phyloP scores from a whole-genome alignment of 2,329 filamentous ascomycete species.

The Trichoderma gracile region DNA sequence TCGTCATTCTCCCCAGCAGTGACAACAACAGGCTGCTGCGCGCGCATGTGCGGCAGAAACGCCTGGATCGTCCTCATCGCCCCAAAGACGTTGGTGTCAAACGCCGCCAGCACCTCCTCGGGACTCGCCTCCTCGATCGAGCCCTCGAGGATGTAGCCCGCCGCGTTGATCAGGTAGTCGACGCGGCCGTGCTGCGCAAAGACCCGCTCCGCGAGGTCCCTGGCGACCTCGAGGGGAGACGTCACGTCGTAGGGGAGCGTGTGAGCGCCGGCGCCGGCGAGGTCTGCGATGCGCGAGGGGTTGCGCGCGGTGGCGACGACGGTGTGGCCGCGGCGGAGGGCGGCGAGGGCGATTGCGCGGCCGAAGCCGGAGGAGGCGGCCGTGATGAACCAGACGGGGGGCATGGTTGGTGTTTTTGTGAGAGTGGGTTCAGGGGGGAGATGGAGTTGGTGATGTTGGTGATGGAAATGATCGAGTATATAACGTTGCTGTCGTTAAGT shows the following conservation, averaged over 20 bases:
- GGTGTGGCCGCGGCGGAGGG: conserved; percentile 49
- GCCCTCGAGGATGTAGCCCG: conserved; percentile 48
- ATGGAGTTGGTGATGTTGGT: background rate
- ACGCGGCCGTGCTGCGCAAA: conserved; percentile 42
- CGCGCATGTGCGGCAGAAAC: conserved; percentile 50
- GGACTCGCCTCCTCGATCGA: conserved; percentile 44
- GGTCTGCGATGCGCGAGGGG: conserved; percentile 42
- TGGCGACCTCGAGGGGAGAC: conserved; percentile 39
- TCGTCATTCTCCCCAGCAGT: no score
- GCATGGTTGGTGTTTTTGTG: conserved; percentile 19
- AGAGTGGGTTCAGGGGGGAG: no score
- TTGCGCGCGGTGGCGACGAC: conserved; percentile 54
- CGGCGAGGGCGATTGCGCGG: conserved; percentile 44
- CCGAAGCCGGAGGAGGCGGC: conserved; percentile 56
- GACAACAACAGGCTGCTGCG: conserved; percentile 36
- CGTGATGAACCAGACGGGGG: conserved; percentile 54
- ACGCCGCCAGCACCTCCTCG: conserved; percentile 42
- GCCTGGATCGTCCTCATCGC: conserved; percentile 50
- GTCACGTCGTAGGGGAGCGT: conserved; percentile 52
- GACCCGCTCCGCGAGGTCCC: conserved; percentile 38
- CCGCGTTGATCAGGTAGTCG: conserved; percentile 52
- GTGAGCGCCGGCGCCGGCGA: conserved; percentile 46
- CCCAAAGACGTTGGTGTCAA: conserved; percentile 58
- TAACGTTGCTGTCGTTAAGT: no score
- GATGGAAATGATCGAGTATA: background rate